Evolutionary conservation across 1,139 yeast species (phyloP), one percentile per base, ranked within the genome.

Genomic region (Kazachstania sp.): DNA sequence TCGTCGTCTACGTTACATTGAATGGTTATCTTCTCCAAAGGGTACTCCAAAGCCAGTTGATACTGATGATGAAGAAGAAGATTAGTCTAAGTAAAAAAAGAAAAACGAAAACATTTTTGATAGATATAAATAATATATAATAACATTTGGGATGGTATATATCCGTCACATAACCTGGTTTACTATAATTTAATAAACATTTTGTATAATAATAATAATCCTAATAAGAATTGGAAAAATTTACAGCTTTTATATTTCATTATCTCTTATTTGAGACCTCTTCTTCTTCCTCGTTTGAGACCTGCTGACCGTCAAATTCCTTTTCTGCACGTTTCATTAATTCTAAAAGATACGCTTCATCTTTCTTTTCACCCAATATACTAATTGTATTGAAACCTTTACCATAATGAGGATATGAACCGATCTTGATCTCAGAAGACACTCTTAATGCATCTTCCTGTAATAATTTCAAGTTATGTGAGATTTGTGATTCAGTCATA

Each of bases 31-130:
- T 58, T 81, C 95, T 58, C 96, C 97, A 54, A 92, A 92, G 79
- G 98, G 98, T 37, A 92, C 97, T 29, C 97, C 97, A 55, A 84
- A 84, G 65, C 95, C 96, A 11, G 81, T 74, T 28, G 95, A 92
- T 63, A 83, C 97, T 43, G 97, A 92, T 63, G 96, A 86, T 56
- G 97, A 90, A 67, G 92, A 80, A 40, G 83, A 80, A 38, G n/a
- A n/a, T n/a, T 60, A 40, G 28, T 23, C 8, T 7, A 23, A 3
- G 8, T 23, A 23, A 9, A 4, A 23, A 31, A 31, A n/a, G n/a
- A n/a, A n/a, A n/a, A n/a, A n/a, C n/a, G n/a, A n/a, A n/a, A 31
- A 13, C 29, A 41, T 19, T 41, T 15, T 41, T 41, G 43, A 32
- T 32, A 32, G 36, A 32, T 15, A 15, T 32, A 23, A 23, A 15